Percentiles rank a stretch among this genome's conserved stretches.
Conservation (phyloP, 306 rosid genomes). For the Acacia melanoxylon region DNA sequence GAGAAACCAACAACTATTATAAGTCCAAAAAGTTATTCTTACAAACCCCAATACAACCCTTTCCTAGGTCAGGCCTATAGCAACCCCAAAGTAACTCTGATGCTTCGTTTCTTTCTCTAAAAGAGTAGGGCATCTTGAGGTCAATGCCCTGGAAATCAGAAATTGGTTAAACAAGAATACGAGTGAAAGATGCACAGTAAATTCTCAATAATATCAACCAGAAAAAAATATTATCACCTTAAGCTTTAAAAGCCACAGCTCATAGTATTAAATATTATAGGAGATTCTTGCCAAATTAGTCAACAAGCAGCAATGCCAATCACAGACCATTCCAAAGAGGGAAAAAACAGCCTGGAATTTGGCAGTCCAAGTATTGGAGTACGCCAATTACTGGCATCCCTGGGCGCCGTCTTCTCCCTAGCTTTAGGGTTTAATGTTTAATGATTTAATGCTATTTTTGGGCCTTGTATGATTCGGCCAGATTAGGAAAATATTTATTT, state of each 20-base stretch:
- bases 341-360: neutral
- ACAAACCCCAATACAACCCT: too few species aligned
- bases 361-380: neutral
- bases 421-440: neutral
- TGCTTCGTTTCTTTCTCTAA: too few species aligned
- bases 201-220: neutral
- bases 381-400: neutral
- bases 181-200: neutral
- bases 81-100: too few species aligned
- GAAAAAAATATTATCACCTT: neutral
- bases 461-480: neutral
- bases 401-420: neutral
- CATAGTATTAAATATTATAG: neutral
- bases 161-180: neutral
- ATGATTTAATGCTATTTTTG: neutral
- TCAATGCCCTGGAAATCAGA: too few species aligned
- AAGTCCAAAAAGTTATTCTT: too few species aligned
- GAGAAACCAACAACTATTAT: too few species aligned
- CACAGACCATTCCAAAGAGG: neutral
- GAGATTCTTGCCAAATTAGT: neutral
- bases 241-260: neutral
- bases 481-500: neutral
- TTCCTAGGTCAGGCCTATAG: too few species aligned
- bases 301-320: neutral
- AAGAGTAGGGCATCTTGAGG: too few species aligned